These are phyloP conservation scores for Cephalotrichum gorgonifer DNA, from an alignment of 2,329 filamentous ascomycete genomes.

Conservation along the genomic window DNA sequence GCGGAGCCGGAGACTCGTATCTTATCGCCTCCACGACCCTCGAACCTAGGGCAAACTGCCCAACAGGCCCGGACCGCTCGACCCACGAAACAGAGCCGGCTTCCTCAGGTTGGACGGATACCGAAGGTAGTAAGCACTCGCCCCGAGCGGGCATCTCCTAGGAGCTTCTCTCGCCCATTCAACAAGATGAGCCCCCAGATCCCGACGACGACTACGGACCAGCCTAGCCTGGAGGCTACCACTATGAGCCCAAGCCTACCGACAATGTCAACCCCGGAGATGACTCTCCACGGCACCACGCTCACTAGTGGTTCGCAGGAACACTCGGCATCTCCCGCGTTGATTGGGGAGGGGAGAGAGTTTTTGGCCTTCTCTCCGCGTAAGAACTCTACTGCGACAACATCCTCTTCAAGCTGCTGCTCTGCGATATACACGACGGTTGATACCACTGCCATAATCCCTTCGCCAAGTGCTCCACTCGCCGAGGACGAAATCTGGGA, in stretches of 20 bases:
- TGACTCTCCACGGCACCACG: conserved; percentile 23
- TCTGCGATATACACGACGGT: conserved; percentile 51
- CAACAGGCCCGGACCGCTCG: background rate
- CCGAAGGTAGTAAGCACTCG: conserved; percentile 67
- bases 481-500: conserved; percentile 87
- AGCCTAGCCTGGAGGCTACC: conserved; percentile 1
- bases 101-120: conserved; percentile 77
- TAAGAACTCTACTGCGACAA: conserved; percentile 57
- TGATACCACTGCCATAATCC: conserved; percentile 56
- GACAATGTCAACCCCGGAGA: conserved; percentile 27
- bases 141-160: conserved; percentile 56
- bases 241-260: conserved; percentile 37
- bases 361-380: conserved; percentile 66
- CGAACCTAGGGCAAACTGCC: background rate
- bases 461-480: conserved; percentile 48
- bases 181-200: conserved; percentile 39
- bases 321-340: conserved; percentile 19
- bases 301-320: conserved; percentile 18
- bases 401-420: conserved; percentile 50
- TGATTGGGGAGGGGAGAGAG: conserved; percentile 33
- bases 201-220: conserved; percentile 18
- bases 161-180: conserved; percentile 82
- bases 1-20: background rate
- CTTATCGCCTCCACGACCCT: background rate
- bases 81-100: conserved; percentile 37